These are phyloP conservation scores for Limnomonas spitsbergensis DNA, from an alignment of 139 green algal genomes.

Conservation along the genomic window DNA sequence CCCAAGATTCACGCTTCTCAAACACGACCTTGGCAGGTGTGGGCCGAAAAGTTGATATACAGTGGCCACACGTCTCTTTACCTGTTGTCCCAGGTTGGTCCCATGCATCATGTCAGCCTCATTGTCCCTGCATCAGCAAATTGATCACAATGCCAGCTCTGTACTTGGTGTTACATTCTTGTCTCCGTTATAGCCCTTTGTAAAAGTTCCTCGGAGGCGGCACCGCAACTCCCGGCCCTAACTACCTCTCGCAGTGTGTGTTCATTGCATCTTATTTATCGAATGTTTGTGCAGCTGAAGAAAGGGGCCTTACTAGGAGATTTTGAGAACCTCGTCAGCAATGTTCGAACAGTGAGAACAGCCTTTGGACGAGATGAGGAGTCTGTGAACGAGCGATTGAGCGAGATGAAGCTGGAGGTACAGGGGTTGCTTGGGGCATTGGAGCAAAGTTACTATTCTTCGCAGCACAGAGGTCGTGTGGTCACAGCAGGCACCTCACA, in stretches of 20 bases:
- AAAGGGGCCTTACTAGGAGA: constrained; percentile 32
- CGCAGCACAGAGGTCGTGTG: constrained; percentile 1
- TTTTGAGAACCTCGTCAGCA: constrained; percentile 21
- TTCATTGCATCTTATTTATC: no score
- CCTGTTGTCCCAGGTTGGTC: constrained; percentile 10
- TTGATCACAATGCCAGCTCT: no score
- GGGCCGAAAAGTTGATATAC: constrained; percentile 38
- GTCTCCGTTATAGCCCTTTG: no score
- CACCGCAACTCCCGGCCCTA: no score
- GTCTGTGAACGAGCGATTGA: neutral
- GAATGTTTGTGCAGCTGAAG: constrained; percentile 35
- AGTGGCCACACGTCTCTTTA: constrained; percentile 30
- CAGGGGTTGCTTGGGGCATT: constrained; percentile 9
- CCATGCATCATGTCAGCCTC: neutral
- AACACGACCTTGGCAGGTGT: no score
- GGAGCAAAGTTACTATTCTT: constrained; percentile 23
- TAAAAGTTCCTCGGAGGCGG: no score
- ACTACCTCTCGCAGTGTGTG: no score
- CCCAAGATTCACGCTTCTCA: no score
- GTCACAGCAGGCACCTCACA: neutral
- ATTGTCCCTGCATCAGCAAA: no score
- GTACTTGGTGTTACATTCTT: no score
- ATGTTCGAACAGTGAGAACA: constrained; percentile 16
- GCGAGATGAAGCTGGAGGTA: neutral
- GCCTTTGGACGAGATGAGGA: constrained; percentile 19